These are phyloP conservation scores for Tagetes patula DNA, from an alignment of 129 eudicot species.

Conservation along the genomic window DNA sequence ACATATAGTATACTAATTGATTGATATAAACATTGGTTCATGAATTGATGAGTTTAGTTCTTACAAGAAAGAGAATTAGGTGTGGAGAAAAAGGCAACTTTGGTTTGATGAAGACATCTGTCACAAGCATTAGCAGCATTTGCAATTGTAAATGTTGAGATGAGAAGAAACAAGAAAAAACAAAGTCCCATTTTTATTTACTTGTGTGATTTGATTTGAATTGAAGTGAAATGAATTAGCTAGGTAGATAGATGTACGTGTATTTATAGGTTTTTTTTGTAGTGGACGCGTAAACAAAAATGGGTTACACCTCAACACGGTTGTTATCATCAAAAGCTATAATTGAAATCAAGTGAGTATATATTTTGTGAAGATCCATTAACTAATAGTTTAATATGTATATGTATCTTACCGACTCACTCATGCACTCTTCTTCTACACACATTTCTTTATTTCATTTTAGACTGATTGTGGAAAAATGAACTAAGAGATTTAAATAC, in stretches of 20 bases:
- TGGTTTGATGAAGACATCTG: slow-evolving; percentile 62
- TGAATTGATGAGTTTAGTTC: neutral
- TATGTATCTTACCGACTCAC: too few species aligned
- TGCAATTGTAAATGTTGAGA: slow-evolving; percentile 26
- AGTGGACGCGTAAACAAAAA: slow-evolving; percentile 21
- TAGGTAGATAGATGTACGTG: neutral
- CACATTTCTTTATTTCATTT: too few species aligned
- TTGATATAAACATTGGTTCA: neutral
- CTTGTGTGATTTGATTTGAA: neutral
- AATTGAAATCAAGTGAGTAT: too few species aligned
- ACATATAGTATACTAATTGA: too few species aligned
- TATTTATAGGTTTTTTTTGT: slow-evolving; percentile 31
- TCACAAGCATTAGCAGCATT: slow-evolving; percentile 43
- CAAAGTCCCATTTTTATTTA: slow-evolving; percentile 4
- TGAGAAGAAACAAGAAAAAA: slow-evolving; percentile 23
- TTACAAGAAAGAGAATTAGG: slow-evolving; percentile 69
- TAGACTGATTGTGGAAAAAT: too few species aligned
- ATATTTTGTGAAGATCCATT: too few species aligned
- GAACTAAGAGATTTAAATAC: too few species aligned
- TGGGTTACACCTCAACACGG: slow-evolving; percentile 39
- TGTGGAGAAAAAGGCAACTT: slow-evolving; percentile 57
- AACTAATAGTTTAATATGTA: too few species aligned
- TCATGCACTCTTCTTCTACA: too few species aligned
- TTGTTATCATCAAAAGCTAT: neutral
- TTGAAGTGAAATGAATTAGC: neutral